Evolutionary conservation across 495 filamentous ascomycete species (phyloP).

Genomic region (Penicillium ucsense): DNA sequence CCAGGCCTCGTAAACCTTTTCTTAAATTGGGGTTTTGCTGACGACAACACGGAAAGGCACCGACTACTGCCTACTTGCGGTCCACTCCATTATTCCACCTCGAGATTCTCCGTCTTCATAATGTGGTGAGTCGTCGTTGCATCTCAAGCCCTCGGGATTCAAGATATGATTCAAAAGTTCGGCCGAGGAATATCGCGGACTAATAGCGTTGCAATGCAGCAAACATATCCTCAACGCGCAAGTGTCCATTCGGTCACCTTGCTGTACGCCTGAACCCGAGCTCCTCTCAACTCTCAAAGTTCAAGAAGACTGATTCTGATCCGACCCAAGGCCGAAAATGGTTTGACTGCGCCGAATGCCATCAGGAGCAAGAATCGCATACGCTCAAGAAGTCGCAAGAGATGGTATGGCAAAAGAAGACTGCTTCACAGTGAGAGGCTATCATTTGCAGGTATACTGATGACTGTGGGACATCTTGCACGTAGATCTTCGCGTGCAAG

Average conservation of each 20-base stretch:
- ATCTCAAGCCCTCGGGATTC: conserved; percentile 1
- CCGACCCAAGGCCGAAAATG: conserved; percentile 67
- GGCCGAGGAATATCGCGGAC: background rate
- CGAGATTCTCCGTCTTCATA: background rate
- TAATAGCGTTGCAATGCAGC: conserved; percentile 31
- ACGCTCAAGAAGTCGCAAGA: conserved; percentile 65
- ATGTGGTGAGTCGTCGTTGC: conserved; percentile 21
- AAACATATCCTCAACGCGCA: conserved; percentile 99
- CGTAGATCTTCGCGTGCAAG: conserved; percentile 77
- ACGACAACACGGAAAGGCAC: too few relatives aligned
- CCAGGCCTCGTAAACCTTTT: too few relatives aligned
- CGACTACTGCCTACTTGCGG: too few relatives aligned
- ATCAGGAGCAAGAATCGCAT: conserved; percentile 71
- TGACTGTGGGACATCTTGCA: background rate
- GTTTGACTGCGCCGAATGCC: conserved; percentile 98
- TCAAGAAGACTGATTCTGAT: background rate
- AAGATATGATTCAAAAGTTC: background rate
- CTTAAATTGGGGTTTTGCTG: too few relatives aligned
- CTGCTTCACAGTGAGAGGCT: too few relatives aligned
- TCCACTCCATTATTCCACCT: too few relatives aligned
- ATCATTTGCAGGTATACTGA: too few relatives aligned
- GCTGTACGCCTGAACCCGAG: conserved; percentile 51
- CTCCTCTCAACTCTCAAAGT: background rate
- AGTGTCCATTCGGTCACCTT: conserved; percentile 88
- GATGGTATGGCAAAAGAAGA: conserved; percentile 48